Evolutionary conservation across 495 filamentous ascomycete genomes (phyloP), one percentile per base, ranked within the genome.

Genomic region (Stereocaulon alpinum): DNA sequence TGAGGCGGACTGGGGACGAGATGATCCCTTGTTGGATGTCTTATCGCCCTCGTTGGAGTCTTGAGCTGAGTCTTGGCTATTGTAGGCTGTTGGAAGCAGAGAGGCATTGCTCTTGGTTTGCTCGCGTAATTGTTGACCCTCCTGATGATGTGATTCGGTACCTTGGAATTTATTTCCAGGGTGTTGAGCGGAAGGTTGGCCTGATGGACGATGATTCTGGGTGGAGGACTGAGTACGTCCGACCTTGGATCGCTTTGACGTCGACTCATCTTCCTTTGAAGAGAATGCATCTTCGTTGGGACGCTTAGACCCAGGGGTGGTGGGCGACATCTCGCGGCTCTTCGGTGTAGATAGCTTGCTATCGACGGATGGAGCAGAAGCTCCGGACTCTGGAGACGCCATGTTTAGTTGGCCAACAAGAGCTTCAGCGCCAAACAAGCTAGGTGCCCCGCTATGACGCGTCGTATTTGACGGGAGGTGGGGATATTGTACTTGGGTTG

Each of bases 351-450:
- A 32, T 54, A 30, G 61, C 32, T 48, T 58, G 34, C 54, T 51
- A 22, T 60, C 41, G 17, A 48, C 51, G 41, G 61, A 62, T 59
- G 54, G 61, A 30, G 47, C 41, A 50, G 62, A 61, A 11, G 66
- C 64, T 43, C 61, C 64, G 43, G 54, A 59, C 32, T 67, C 53
- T 18, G 74, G 74, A 53, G 84, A 86, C 57, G 78, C 77, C 82
- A 87, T 86, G 63, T 86, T 79, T 55, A 88, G 71, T 63, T 83
- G 78, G 61, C 81, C 76, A 61, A 89, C 82, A 60, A 86, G 70
- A 12, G 80, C 84, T 70, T 87, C 85, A 55, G 85, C 78, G 42
- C 84, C 85, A 61, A 82, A 76, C 40, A 87, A 72, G 68, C 84
- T 87, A 40, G 81, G 69, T 51, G 78, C 78, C 48, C 73, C 73